A percentile compares a stretch with the other conserved stretches of the same genome.
phyloP scores from a whole-genome alignment of 495 filamentous ascomycete genomes.

The Aspergillus affinis region DNA sequence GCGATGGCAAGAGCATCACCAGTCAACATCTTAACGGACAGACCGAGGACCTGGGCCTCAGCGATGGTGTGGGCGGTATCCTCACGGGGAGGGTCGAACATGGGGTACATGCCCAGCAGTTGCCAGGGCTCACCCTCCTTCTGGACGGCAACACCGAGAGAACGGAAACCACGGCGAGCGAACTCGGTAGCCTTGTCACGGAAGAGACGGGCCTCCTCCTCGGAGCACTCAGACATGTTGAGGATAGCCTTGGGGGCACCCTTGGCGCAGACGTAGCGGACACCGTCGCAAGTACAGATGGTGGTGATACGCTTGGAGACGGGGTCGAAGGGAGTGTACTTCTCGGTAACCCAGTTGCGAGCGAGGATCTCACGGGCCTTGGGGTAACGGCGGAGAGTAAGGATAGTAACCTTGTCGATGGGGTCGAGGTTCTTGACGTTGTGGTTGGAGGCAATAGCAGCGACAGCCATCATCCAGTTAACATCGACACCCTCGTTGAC shows the following conservation, averaged over 20 bases:
- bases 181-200: constrained; percentile 70
- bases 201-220: constrained; percentile 64
- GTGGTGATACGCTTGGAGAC: constrained; percentile 77
- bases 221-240: constrained; percentile 61
- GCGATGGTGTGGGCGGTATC: constrained; percentile 76
- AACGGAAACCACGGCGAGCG: constrained; percentile 79
- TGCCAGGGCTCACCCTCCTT: constrained; percentile 67
- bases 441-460: constrained; percentile 72
- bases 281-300: constrained; percentile 64
- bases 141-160: constrained; percentile 71
- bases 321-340: constrained; percentile 76
- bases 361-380: constrained; percentile 69
- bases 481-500: constrained; percentile 73
- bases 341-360: constrained; percentile 70
- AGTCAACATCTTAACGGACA: constrained; percentile 77
- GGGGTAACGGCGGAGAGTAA: constrained; percentile 71
- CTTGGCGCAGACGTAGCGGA: constrained; percentile 68
- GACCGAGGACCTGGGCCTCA: constrained; percentile 73
- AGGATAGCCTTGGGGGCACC: constrained; percentile 75
- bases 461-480: constrained; percentile 80
- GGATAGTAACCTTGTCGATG: constrained; percentile 74
- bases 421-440: constrained; percentile 76
- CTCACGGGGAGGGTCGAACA: constrained; percentile 78
- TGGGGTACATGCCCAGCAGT: constrained; percentile 71
- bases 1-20: constrained; percentile 78